Conservation (phyloP, 2,329 filamentous ascomycete species). For the Beauveria scarabaeidicola region DNA sequence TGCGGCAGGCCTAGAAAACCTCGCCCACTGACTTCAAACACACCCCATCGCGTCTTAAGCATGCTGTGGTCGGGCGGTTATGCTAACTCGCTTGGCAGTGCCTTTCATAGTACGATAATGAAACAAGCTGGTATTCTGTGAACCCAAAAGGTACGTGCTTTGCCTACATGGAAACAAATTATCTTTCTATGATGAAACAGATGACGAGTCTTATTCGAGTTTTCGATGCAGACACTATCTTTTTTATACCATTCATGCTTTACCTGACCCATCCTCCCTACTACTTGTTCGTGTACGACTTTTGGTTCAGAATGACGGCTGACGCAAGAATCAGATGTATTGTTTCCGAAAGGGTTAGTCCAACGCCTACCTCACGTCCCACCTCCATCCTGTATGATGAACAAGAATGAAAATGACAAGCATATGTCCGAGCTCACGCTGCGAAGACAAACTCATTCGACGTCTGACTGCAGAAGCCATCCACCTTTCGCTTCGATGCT, state of each 20-base stretch:
- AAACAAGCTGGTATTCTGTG: neutral
- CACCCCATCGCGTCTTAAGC: neutral
- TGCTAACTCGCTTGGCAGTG: neutral
- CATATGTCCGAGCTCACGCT: slow-evolving; percentile 84
- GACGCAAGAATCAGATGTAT: slow-evolving; percentile 16
- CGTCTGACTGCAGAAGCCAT: slow-evolving; percentile 11
- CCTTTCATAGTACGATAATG: neutral
- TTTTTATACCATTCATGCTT: slow-evolving; percentile 67
- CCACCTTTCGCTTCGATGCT: neutral
- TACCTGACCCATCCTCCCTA: slow-evolving; percentile 30
- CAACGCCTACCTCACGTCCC: slow-evolving; percentile 7
- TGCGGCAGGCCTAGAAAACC: slow-evolving; percentile 99
- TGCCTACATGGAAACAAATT: slow-evolving; percentile 11
- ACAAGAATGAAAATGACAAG: slow-evolving; percentile 80
- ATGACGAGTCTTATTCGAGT: slow-evolving; percentile 75
- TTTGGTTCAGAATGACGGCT: slow-evolving; percentile 16
- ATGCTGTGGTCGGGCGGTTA: neutral
- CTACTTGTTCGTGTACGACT: slow-evolving; percentile 9
- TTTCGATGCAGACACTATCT: slow-evolving; percentile 61
- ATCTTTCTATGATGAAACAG: slow-evolving; percentile 38
- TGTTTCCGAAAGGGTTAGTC: slow-evolving; percentile 11
- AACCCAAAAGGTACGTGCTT: neutral
- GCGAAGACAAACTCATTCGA: slow-evolving; percentile 32
- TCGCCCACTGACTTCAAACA: slow-evolving; percentile 73
- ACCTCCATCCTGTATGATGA: slow-evolving; percentile 57